These are phyloP conservation scores for Inonotus obliquus DNA, from an alignment of 1,284 basidiomycete genomes.

Conservation along the genomic window DNA sequence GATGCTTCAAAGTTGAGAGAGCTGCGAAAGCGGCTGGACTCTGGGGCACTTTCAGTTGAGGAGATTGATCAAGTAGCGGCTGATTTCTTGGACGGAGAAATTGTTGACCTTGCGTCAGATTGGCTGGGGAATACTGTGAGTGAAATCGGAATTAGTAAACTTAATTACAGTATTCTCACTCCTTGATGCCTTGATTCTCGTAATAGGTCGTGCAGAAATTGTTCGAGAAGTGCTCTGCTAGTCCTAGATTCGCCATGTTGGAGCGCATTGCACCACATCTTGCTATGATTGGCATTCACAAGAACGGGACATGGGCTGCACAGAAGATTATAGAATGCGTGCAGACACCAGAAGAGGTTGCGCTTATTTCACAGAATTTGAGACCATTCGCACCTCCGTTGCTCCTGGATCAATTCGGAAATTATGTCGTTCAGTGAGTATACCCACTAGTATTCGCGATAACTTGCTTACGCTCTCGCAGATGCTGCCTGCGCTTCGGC, in stretches of 20 bases:
- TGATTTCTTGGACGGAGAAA: conserved; percentile 88
- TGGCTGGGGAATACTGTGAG: conserved; percentile 97
- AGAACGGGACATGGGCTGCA: conserved; percentile 99
- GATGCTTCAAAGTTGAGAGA: conserved; percentile 95
- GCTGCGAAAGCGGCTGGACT: conserved; percentile 86
- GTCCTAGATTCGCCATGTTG: conserved; percentile 82
- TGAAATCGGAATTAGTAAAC: conserved; percentile 17
- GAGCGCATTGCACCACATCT: conserved; percentile 92
- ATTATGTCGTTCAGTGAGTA: conserved; percentile 89
- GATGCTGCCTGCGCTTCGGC: conserved; percentile 90
- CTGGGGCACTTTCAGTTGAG: conserved; percentile 74
- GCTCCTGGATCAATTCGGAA: conserved; percentile 94
- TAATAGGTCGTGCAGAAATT: conserved; percentile 88
- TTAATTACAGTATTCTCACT: not conserved
- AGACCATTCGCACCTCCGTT: conserved; percentile 91
- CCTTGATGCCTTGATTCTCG: conserved; percentile 3
- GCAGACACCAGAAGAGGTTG: conserved; percentile 82
- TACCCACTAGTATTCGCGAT: conserved; percentile 29
- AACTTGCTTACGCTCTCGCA: conserved; percentile 26
- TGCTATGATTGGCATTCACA: conserved; percentile 97
- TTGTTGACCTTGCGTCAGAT: conserved; percentile 93
- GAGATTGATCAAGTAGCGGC: conserved; percentile 88
- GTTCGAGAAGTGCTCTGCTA: conserved; percentile 84
- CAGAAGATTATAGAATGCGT: conserved; percentile 99
- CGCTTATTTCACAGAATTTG: conserved; percentile 81